phyloP scores from a whole-genome alignment of 1,139 yeast species.

The Zhuliangozyma blackwelliae region DNA sequence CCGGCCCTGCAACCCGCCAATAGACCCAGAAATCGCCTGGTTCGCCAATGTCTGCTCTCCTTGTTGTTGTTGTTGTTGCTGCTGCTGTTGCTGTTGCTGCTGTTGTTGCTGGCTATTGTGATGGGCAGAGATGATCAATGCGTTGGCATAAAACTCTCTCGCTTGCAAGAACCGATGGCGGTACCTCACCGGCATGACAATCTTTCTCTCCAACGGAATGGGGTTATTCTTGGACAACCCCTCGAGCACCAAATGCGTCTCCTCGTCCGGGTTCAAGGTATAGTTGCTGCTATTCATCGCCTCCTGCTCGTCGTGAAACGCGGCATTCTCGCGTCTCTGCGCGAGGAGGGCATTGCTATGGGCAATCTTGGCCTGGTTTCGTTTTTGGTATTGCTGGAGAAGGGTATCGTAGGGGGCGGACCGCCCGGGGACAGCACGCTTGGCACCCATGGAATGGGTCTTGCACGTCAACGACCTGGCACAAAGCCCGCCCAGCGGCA shows the following conservation, averaged over 20 bases:
- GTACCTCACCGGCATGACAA: conserved; percentile 63
- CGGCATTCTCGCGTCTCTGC: conserved; percentile 44
- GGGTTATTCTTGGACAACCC: conserved; percentile 84
- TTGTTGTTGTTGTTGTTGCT: conserved; percentile 5
- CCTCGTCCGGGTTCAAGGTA: conserved; percentile 74
- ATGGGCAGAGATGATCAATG: conserved; percentile 39
- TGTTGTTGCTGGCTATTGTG: conserved; percentile 14
- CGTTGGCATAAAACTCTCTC: conserved; percentile 77
- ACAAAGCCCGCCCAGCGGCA: conserved; percentile 90
- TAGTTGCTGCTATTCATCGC: conserved; percentile 20
- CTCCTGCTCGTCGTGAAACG: conserved; percentile 27
- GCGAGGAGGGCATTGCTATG: conserved; percentile 72
- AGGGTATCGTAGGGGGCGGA: conserved; percentile 88
- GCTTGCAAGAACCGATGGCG: conserved; percentile 73
- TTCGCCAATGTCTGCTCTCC: conserved; percentile 40
- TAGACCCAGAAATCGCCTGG: conserved; percentile 50
- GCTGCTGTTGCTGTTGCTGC: conserved; percentile 11
- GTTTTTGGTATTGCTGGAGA: conserved; percentile 83
- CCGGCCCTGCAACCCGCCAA: conserved; percentile 73
- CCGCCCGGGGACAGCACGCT: conserved; percentile 90
- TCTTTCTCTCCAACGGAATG: conserved; percentile 75
- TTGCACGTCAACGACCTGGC: conserved; percentile 95
- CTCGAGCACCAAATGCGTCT: conserved; percentile 85
- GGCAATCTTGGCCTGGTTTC: conserved; percentile 87
- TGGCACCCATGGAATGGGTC: conserved; percentile 98